These are phyloP conservation scores for Dentipellis fragilis DNA, from an alignment of 768 basidiomycete genomes.

Conservation along the genomic window DNA sequence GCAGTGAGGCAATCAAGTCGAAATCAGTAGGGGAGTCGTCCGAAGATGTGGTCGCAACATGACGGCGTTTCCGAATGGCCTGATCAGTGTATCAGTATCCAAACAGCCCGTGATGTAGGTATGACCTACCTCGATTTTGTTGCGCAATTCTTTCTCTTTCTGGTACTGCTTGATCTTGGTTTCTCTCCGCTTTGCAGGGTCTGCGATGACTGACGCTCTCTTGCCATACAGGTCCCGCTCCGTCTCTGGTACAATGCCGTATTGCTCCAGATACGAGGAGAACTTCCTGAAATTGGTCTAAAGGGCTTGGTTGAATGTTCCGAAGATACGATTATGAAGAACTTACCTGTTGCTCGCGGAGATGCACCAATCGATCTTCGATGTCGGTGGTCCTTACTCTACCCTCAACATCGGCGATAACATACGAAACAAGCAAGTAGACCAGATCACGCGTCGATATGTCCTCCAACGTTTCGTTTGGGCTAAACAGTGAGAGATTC, in stretches of 20 bases:
- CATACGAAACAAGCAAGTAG: slow-evolving; percentile 67
- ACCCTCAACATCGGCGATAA: slow-evolving; percentile 54
- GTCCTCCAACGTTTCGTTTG: slow-evolving; percentile 78
- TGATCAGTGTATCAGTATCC: slow-evolving; percentile 15
- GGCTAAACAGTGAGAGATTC: slow-evolving; percentile 65
- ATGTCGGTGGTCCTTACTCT: slow-evolving; percentile 46
- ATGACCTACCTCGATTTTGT: slow-evolving; percentile 52
- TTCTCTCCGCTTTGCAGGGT: slow-evolving; percentile 69
- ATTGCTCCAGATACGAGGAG: slow-evolving; percentile 44
- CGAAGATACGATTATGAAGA: background rate
- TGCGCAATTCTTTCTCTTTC: slow-evolving; percentile 72
- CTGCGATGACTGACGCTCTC: slow-evolving; percentile 36
- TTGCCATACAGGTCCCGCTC: slow-evolving; percentile 48
- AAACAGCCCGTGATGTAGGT: background rate
- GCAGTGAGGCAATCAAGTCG: slow-evolving; percentile 53
- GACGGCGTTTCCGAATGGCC: slow-evolving; percentile 45
- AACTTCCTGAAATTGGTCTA: slow-evolving; percentile 43
- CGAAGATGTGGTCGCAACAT: slow-evolving; percentile 25
- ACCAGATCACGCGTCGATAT: slow-evolving; percentile 67
- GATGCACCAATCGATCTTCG: slow-evolving; percentile 43
- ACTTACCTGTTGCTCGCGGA: slow-evolving; percentile 53
- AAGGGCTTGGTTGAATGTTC: slow-evolving; percentile 6
- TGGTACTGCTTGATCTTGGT: slow-evolving; percentile 87
- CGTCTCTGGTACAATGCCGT: slow-evolving; percentile 52
- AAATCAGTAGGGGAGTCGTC: slow-evolving; percentile 36